Evolutionary conservation across 192 early-diverging fungal species (phyloP), one percentile per base, ranked within the genome.

Genomic region (Backusella liffmaniae): DNA sequence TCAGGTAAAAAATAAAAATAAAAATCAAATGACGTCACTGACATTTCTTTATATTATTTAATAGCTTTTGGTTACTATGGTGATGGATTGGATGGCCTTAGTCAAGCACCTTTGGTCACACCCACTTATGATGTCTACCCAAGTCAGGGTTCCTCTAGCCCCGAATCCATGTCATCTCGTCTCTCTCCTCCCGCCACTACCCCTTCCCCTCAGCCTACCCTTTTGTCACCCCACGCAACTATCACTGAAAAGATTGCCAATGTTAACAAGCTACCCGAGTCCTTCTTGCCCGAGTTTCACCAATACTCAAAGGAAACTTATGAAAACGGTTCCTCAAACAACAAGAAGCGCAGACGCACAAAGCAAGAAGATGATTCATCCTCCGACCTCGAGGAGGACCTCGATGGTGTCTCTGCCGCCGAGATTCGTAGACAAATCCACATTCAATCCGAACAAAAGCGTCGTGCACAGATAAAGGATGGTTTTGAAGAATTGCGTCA

Each of bases 391-490:
- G 79, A 80, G 39, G 73, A 79, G 6, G 68, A 75, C 26, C 13
- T 70, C 4, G 73, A 80, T 76, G 75, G 65, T 51, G 70, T 79
- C 30, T 76, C 80, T 51, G 75, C 82, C 70, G 72, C 76, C 6
- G 83, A 84, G 69, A 66, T 82, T 46, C 78, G 83, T 41, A 78
- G 83, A n/a, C 83, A 80, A 74, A 79, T 84, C 51, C 83, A 84
- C 73, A 84, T 84, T 71, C 83, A 84, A 71, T 79, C 77, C 56
- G 83, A 84, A 56, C 83, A 84, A 37, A 84, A 80, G 70, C 75
- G 83, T 56, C 83, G 83, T 49, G 83, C 83, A 37, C 81, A 84
- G 71, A 84, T 84, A n/a, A 80, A 79, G 65, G 83, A 84, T 76
- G 83, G 83, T 4, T 84, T 84, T 78, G 78, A 84, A 68, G 80